Evolutionary conservation across 345 rosid genomes (phyloP), one percentile per base, ranked within the genome.

Genomic region (Adansonia digitata): DNA sequence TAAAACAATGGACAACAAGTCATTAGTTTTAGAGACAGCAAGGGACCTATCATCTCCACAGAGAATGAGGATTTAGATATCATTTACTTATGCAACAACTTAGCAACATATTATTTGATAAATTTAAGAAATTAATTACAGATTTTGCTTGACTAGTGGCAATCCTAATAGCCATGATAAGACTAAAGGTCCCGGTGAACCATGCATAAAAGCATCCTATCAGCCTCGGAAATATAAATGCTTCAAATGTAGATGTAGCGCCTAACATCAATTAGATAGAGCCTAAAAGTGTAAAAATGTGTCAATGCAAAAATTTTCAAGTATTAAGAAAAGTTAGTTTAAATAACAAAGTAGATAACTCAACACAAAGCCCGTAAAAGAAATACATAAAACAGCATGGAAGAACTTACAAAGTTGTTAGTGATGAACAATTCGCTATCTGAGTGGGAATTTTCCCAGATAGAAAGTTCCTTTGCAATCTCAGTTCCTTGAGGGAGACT

Each of bases 401-500:
- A 52, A 61, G 83, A 74, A 82, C 97, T 88, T 87, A 95, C 98
- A 93, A 72, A 35, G 93, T 74, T 59, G 78, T 84, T 72, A 95
- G 77, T 70, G 89, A 69, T 7, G 93, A 83, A 73, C 95, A 91
- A 51, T 82, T 87, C 67, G 82, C 82, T 31, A 95, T 80, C 26
- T 84, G 81, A 5, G 74, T 17, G 5, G 97, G 97, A 72, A 94
- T 88, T 71, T 87, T 81, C 61, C 98, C 98, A 20, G 88, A 83
- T 2, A 94, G 77, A 18, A 72, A 85, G 79, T 94, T 94, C 76
- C 81, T 84, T 52, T 88, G 89, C 64, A 94, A 81, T 61, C 84
- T 71, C 74, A 94, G 80, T 63, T 84, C 84, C 84, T 79, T 84
- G 43, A 94, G 82, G 1, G 88, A 87, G 78, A 73, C 66, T 10